These are phyloP conservation scores for Trametes maxima DNA, from an alignment of 768 basidiomycete species.

Conservation along the genomic window DNA sequence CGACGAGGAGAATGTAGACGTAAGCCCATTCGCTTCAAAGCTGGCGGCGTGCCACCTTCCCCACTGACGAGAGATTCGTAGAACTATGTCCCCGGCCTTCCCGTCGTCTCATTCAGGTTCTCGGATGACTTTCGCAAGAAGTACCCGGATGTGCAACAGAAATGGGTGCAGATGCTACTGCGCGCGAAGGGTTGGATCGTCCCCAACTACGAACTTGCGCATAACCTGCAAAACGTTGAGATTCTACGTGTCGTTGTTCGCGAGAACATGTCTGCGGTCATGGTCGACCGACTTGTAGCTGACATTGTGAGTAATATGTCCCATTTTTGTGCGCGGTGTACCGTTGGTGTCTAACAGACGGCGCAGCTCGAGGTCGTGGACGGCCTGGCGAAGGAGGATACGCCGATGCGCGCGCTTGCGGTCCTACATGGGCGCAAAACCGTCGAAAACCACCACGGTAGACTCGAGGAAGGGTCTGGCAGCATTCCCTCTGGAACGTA, in stretches of 20 bases:
- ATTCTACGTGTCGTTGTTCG: slow-evolving; percentile 66
- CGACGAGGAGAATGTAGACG: slow-evolving; percentile 62
- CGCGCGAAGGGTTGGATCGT: slow-evolving; percentile 59
- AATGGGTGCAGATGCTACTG: slow-evolving; percentile 55
- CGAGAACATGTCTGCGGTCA: slow-evolving; percentile 55
- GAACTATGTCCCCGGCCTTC: slow-evolving; percentile 52
- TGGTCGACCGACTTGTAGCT: slow-evolving; percentile 52
- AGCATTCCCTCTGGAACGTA: slow-evolving; percentile 60
- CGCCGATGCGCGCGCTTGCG: slow-evolving; percentile 53
- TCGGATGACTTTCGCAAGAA: slow-evolving; percentile 52
- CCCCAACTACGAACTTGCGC: slow-evolving; percentile 62
- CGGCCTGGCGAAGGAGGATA: slow-evolving; percentile 48
- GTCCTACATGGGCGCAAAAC: slow-evolving; percentile 37
- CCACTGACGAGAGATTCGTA: slow-evolving; percentile 20
- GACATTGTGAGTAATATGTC: slow-evolving; percentile 58
- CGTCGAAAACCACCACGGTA: slow-evolving; percentile 46
- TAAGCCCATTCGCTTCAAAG: slow-evolving; percentile 28
- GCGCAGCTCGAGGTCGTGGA: slow-evolving; percentile 66
- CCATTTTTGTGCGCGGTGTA: neutral
- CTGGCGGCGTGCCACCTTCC: neutral
- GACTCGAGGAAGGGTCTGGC: slow-evolving; percentile 50
- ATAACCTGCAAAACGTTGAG: slow-evolving; percentile 50
- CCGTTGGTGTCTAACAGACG: neutral
- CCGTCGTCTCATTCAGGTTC: slow-evolving; percentile 58
- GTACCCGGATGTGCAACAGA: slow-evolving; percentile 59